Evolutionary conservation across 805 yeast species (phyloP), one percentile per base, ranked within the genome.

Genomic region (Pichia eremophila): DNA sequence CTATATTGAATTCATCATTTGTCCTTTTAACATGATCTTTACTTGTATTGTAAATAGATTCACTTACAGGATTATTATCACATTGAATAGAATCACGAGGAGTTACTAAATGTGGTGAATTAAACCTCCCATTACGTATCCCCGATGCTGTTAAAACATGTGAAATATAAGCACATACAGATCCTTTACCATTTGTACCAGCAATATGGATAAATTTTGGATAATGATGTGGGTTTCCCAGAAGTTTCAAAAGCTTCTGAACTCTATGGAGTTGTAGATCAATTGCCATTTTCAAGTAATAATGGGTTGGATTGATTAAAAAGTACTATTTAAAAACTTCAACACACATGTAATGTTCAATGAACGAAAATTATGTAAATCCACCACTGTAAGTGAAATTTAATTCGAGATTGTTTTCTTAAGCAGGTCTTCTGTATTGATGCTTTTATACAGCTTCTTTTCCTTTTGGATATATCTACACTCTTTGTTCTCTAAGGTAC

Each of bases 131-230:
- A 45, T 80, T 78, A 28, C 64, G 59, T 39, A 76, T 64, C 1
- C 67, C 68, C 22, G 77, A 70, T 14, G 63, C 61, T 19, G 77
- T 71, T 27, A 90, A 63, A 3, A 83, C 70, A 17, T 88, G 78
- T 4, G 88, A 73, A 9, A 93, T 49, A 60, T 89, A 90, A 0
- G 96, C 81, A 49, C 95, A 80, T 0, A 90, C 85, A 0, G 97
- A 89, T 0, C 99, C 99, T 60, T 91, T 91, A 0, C 99, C 99
- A 60, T 91, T 91, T 9, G 99, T 91, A 0, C 99, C 99, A 0
- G 96, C 96, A 5, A 93, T 75, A 60, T 93, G 99, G n/a, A 93
- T 69, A 58, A 79, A 78, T 3, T 41, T 25, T 5, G 67, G 55
- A 15, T 61, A 51, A 11, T 62, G 56, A 38, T 87, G 93, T 0